Percentiles rank a stretch among this genome's conserved stretches.
phyloP scores from a whole-genome alignment of 2,329 filamentous ascomycete genomes.

The Neofusicoccum cordaticola region DNA sequence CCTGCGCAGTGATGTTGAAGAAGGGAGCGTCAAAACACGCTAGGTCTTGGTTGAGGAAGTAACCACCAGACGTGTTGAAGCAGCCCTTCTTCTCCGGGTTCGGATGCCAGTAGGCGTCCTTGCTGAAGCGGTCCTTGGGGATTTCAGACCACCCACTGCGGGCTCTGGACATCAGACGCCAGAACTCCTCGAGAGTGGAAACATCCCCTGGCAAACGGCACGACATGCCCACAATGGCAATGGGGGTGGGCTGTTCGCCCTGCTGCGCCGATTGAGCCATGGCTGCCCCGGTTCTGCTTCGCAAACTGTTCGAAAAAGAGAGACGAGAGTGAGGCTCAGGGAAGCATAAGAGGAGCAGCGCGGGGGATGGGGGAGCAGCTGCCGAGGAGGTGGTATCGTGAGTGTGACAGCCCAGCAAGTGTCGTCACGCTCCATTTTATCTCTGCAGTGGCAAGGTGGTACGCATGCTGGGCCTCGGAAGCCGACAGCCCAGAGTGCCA shows the following conservation, averaged over 20 bases:
- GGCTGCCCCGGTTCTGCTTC: not conserved
- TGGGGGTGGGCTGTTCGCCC: conserved; percentile 19
- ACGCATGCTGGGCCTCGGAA: not conserved
- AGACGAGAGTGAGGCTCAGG: not conserved
- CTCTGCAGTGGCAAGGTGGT: not conserved
- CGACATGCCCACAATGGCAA: conserved; percentile 37
- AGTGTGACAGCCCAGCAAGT: not conserved
- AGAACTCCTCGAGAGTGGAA: conserved; percentile 30
- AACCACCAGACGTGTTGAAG: conserved; percentile 18
- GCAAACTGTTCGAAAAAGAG: not conserved
- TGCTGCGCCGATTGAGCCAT: not conserved
- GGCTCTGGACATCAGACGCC: conserved; percentile 32
- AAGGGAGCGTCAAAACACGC: conserved; percentile 23
- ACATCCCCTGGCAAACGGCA: conserved; percentile 34
- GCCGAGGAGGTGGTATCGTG: not conserved
- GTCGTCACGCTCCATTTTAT: not conserved
- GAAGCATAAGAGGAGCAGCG: not conserved
- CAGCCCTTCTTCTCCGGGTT: conserved; percentile 20
- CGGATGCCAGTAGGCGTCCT: conserved; percentile 38
- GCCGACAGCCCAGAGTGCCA: not conserved
- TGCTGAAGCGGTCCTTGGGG: conserved; percentile 36
- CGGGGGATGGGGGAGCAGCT: not conserved
- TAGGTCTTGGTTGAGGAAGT: conserved; percentile 23
- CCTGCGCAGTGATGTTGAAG: conserved; percentile 23
- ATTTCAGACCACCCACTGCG: conserved; percentile 33